Conservation (phyloP, 2,329 filamentous ascomycete species). For the Penicillium aurantiogriseum region DNA sequence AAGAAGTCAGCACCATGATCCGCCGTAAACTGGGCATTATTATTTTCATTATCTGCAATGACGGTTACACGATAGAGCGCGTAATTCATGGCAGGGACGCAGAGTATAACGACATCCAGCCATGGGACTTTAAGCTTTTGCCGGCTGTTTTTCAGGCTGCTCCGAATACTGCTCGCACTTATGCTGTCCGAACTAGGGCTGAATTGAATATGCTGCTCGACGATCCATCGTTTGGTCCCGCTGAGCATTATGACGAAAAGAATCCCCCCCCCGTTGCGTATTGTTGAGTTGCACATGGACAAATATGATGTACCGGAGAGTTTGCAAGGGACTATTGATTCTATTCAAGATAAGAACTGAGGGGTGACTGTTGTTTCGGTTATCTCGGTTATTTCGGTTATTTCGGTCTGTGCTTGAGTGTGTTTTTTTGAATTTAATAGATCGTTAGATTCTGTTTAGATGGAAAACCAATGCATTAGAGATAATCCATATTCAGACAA, state of each 20-base stretch:
- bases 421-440: not conserved
- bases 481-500: too few relatives aligned
- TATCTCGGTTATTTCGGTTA: not conserved
- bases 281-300: slow-evolving; percentile 77
- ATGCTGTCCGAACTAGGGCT: slow-evolving; percentile 63
- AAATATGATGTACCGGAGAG: slow-evolving; percentile 66
- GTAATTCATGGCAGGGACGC: slow-evolving; percentile 78
- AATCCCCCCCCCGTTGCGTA: slow-evolving; percentile 50
- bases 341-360: not conserved
- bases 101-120: slow-evolving; percentile 72
- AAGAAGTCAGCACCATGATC: slow-evolving; percentile 79
- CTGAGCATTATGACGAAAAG: slow-evolving; percentile 23
- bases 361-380: not conserved
- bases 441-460: not conserved
- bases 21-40: slow-evolving; percentile 67
- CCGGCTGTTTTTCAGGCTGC: slow-evolving; percentile 64
- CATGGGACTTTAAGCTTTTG: slow-evolving; percentile 70
- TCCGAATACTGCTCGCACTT: slow-evolving; percentile 57
- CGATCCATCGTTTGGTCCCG: slow-evolving; percentile 60
- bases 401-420: not conserved
- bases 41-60: slow-evolving; percentile 78
- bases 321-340: not conserved
- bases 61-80: slow-evolving; percentile 82
- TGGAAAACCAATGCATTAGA: not conserved
- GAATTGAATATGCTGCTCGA: slow-evolving; percentile 64